phyloP scores from a whole-genome alignment of 805 yeast species.

The Hanseniaspora lindneri region DNA sequence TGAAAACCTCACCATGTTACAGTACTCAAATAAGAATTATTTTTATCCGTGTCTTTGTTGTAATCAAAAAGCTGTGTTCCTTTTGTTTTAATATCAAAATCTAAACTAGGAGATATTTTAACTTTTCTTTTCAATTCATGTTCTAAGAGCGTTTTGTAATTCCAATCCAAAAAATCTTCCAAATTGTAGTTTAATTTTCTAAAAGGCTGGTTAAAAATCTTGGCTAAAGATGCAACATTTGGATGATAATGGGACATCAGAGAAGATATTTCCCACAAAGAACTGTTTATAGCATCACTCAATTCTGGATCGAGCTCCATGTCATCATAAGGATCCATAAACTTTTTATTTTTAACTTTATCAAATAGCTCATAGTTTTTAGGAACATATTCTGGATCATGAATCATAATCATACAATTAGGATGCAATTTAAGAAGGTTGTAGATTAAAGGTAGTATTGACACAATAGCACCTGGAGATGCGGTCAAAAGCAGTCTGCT shows the following conservation, averaged over 20 bases:
- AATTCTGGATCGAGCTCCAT: conserved; percentile 60
- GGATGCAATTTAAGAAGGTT: conserved; percentile 86
- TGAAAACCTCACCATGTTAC: conserved; percentile 39
- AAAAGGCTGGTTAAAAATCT: conserved; percentile 80
- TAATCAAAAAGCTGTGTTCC: conserved; percentile 67
- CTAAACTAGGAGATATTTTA: conserved; percentile 66
- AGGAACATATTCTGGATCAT: conserved; percentile 31
- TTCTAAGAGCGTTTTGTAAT: conserved; percentile 52
- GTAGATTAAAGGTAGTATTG: conserved; percentile 81
- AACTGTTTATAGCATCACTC: conserved; percentile 70
- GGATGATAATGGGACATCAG: conserved; percentile 83
- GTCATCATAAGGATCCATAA: conserved; percentile 55
- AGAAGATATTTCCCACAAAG: conserved; percentile 84
- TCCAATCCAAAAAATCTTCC: conserved; percentile 93
- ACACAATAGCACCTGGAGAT: conserved; percentile 80
- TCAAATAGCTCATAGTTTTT: conserved; percentile 24
- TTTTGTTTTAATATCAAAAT: conserved; percentile 45
- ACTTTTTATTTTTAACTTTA: conserved; percentile 25
- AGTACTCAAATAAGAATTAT: conserved; percentile 62
- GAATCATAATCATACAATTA: conserved; percentile 81
- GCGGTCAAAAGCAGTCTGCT: conserved; percentile 64
- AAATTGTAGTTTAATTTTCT: conserved; percentile 73
- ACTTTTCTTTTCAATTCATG: conserved; percentile 54
- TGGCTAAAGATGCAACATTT: conserved; percentile 83
- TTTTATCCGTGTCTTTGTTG: conserved; percentile 52